phyloP scores from a whole-genome alignment of 1,284 basidiomycete species.

The Blastosporella zonata region DNA sequence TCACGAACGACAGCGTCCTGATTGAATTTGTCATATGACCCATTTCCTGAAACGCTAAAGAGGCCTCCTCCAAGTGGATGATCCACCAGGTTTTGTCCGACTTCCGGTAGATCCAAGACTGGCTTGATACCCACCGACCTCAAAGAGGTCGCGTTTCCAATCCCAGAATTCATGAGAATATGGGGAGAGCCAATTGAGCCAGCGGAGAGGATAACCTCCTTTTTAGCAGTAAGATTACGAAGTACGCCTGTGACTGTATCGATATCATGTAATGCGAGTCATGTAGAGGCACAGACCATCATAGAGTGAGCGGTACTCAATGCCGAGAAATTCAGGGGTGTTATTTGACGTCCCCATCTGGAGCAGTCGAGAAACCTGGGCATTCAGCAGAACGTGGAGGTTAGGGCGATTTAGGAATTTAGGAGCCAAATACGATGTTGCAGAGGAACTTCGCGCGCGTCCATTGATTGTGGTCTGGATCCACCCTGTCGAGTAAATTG shows the following conservation, averaged over 20 bases:
- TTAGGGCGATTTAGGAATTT: background rate
- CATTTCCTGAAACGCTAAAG: slow-evolving; percentile 1
- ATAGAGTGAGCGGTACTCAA: slow-evolving; percentile 1
- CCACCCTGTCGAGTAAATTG: slow-evolving; percentile 2
- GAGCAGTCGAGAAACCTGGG: background rate
- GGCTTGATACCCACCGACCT: slow-evolving; percentile 11
- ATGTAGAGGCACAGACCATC: background rate
- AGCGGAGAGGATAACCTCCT: slow-evolving; percentile 17
- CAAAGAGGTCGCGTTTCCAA: slow-evolving; percentile 14
- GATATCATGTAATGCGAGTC: background rate
- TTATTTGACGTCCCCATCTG: background rate
- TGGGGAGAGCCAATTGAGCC: slow-evolving; percentile 14
- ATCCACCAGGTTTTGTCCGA: slow-evolving; percentile 17
- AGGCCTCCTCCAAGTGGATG: slow-evolving; percentile 14
- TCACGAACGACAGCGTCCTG: background rate
- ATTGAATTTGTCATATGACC: background rate
- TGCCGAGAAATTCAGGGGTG: background rate
- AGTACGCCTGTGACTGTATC: background rate
- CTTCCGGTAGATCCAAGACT: slow-evolving; percentile 16
- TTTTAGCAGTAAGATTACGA: slow-evolving; percentile 4
- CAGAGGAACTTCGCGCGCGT: background rate
- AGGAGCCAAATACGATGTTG: slow-evolving; percentile 1
- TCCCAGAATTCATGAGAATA: slow-evolving; percentile 19
- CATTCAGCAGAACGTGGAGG: background rate
- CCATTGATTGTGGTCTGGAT: slow-evolving; percentile 8